Evolutionary conservation across 2,329 filamentous ascomycete species (phyloP).

Genomic region (Talaromyces sp.): DNA sequence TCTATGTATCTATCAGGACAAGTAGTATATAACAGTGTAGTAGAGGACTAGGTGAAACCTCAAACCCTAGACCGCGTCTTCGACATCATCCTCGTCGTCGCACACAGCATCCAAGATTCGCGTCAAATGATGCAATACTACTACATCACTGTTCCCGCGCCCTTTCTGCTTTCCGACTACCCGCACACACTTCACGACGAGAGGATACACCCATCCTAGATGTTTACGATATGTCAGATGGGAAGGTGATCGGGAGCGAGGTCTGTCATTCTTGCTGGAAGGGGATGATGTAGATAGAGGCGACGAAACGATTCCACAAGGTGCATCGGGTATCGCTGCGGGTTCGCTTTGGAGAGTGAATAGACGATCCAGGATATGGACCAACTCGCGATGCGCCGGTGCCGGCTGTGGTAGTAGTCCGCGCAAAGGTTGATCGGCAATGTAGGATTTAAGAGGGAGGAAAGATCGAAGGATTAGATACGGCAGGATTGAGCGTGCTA

Average conservation of each 20-base stretch:
- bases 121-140: slow-evolving; percentile 50
- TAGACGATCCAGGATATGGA: slow-evolving; percentile 66
- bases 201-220: slow-evolving; percentile 73
- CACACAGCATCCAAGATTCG: slow-evolving; percentile 63
- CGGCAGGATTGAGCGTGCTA: slow-evolving; percentile 73
- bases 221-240: slow-evolving; percentile 65
- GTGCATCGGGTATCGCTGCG: slow-evolving; percentile 59
- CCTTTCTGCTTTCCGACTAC: slow-evolving; percentile 41
- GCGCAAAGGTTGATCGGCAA: slow-evolving; percentile 85
- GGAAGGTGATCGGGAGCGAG: slow-evolving; percentile 29
- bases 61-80: slow-evolving; percentile 17
- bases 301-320: slow-evolving; percentile 1
- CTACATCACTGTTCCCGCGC: slow-evolving; percentile 37
- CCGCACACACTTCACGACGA: slow-evolving; percentile 49
- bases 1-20: neutral
- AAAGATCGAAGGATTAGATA: slow-evolving; percentile 80
- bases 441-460: slow-evolving; percentile 76
- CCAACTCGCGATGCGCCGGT: slow-evolving; percentile 72
- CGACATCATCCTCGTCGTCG: slow-evolving; percentile 22
- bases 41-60: neutral
- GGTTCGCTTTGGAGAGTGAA: slow-evolving; percentile 67
- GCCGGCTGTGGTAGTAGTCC: slow-evolving; percentile 86
- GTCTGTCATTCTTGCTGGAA: neutral
- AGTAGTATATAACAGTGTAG: neutral
- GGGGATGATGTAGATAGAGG: neutral